These are phyloP conservation scores for Cymodocea nodosa DNA, from an alignment of 116 monocot species.

Conservation along the genomic window DNA sequence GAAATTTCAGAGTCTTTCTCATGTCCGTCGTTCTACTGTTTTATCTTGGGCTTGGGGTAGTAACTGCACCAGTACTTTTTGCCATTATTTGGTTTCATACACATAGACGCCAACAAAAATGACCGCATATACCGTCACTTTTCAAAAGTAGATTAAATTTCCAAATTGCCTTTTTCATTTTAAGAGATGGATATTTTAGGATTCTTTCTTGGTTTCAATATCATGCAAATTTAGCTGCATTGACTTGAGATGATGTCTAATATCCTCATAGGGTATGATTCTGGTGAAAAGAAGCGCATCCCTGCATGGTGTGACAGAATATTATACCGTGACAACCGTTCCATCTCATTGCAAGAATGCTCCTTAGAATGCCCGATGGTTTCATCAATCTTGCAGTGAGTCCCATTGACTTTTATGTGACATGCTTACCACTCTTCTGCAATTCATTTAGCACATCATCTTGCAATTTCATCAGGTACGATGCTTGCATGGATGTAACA, in stretches of 20 bases:
- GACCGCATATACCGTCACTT: too few species aligned
- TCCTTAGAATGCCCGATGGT: slow-evolving; percentile 85
- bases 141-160: too few species aligned
- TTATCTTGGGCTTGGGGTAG: too few species aligned
- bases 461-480: slow-evolving; percentile 35
- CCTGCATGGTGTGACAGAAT: slow-evolving; percentile 99
- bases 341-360: slow-evolving; percentile 52
- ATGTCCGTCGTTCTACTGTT: too few species aligned
- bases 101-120: too few species aligned
- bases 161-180: too few species aligned
- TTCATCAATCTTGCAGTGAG: slow-evolving; percentile 61
- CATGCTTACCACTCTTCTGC: not conserved
- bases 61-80: too few species aligned
- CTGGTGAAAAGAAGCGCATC: slow-evolving; percentile 91
- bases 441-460: not conserved
- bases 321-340: slow-evolving; percentile 84
- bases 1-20: not conserved
- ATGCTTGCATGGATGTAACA: slow-evolving; percentile 91
- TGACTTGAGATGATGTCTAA: not conserved
- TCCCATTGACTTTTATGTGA: not conserved
- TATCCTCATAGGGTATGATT: slow-evolving; percentile 69
- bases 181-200: not conserved
- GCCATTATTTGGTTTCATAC: too few species aligned
- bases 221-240: too few species aligned
- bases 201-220: not conserved